Evolutionary conservation across 2,329 filamentous ascomycete species (phyloP).

Genomic region (Colletotrichum higginsianum): DNA sequence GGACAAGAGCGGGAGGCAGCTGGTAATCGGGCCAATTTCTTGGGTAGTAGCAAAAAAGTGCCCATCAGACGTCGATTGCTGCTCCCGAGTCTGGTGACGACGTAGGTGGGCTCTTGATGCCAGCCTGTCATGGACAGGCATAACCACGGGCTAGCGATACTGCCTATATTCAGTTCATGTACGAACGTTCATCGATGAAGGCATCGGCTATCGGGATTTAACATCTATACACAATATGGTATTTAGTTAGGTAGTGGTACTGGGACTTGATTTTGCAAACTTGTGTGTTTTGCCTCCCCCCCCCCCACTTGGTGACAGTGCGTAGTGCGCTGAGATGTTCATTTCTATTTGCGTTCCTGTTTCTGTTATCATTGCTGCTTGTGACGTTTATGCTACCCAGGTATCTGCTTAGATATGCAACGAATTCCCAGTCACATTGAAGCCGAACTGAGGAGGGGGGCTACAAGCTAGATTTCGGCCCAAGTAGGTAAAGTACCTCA

Average conservation of each 20-base stretch:
- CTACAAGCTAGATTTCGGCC: neutral
- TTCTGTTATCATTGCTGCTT: neutral
- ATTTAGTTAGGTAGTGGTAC: constrained; percentile 27
- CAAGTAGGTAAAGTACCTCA: too few species aligned
- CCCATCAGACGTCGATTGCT: constrained; percentile 4
- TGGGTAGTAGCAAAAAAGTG: constrained; percentile 11
- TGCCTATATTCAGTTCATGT: constrained; percentile 32
- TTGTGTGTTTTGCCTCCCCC: neutral
- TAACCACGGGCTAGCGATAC: constrained; percentile 32
- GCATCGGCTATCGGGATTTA: constrained; percentile 27
- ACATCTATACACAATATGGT: constrained; percentile 19
- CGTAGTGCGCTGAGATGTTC: neutral
- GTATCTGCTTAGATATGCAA: too few species aligned
- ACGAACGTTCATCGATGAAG: constrained; percentile 32
- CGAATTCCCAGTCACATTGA: neutral
- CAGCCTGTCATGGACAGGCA: constrained; percentile 25
- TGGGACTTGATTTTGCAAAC: constrained; percentile 26
- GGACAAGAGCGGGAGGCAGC: constrained; percentile 35
- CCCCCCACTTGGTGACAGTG: neutral
- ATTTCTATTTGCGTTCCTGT: too few species aligned
- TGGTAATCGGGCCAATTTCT: constrained; percentile 28
- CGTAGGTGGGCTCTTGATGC: constrained; percentile 1
- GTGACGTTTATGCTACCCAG: neutral
- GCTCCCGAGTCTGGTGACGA: constrained; percentile 10
- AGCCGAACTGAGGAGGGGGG: neutral